Evolutionary conservation across 306 rosid genomes (phyloP).

Genomic region (Quercus rubra): DNA sequence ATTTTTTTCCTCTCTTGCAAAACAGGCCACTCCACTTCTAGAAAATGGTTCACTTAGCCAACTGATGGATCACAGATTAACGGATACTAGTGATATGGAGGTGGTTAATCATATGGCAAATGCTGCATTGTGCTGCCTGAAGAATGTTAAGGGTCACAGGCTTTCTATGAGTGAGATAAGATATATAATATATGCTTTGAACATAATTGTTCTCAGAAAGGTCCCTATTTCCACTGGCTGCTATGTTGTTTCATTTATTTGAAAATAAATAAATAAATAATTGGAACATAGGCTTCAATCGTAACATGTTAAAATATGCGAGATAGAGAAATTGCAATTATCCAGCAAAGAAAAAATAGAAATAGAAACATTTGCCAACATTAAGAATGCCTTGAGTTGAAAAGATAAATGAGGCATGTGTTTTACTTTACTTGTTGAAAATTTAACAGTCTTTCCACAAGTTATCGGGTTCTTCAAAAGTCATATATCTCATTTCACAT

Average conservation of each 20-base stretch:
- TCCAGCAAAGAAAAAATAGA: too few relatives aligned
- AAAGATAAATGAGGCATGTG: background rate
- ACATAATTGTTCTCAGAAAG: background rate
- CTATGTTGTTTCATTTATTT: background rate
- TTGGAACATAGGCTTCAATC: background rate
- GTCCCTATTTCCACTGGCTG: background rate
- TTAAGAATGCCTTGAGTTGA: too few relatives aligned
- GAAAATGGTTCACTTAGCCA: slow-evolving; percentile 14
- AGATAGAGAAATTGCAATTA: too few relatives aligned
- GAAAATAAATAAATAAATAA: background rate
- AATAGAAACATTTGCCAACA: too few relatives aligned
- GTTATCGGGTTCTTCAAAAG: background rate
- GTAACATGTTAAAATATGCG: too few relatives aligned
- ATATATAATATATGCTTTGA: background rate
- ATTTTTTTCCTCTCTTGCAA: background rate
- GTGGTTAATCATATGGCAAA: too few relatives aligned
- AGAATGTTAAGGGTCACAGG: too few relatives aligned
- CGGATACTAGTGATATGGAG: too few relatives aligned
- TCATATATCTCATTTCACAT: background rate
- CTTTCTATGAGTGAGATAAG: slow-evolving; percentile 32
- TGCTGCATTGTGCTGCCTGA: too few relatives aligned
- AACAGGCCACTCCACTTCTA: slow-evolving; percentile 22
- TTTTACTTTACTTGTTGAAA: background rate
- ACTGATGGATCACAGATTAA: slow-evolving; percentile 27
- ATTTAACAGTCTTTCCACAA: background rate